Evolutionary conservation across 331 rosid genomes (phyloP).

Genomic region (Erythrophleum ivorense): DNA sequence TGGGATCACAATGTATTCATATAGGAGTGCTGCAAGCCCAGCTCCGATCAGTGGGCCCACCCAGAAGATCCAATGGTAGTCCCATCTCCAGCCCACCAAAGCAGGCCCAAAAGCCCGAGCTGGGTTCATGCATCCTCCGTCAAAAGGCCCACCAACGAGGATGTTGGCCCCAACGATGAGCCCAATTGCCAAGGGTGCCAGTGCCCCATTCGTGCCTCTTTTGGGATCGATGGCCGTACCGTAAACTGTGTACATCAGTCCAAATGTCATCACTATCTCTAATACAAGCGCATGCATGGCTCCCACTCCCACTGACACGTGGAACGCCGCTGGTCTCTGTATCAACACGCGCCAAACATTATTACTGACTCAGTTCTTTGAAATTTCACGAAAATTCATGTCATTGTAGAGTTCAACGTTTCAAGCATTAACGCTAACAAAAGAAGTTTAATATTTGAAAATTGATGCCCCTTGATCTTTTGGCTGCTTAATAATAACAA

Average conservation of each 20-base stretch:
- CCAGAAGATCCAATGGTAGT: conserved; percentile 91
- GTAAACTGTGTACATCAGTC: conserved; percentile 74
- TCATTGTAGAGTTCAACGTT: too few species aligned
- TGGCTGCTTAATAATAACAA: too few species aligned
- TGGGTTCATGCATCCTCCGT: conserved; percentile 96
- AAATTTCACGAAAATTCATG: too few species aligned
- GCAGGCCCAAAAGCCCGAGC: conserved; percentile 96
- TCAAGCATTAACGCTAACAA: too few species aligned
- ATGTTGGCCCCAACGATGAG: conserved; percentile 84
- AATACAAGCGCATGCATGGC: conserved; percentile 64
- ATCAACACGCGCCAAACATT: not conserved
- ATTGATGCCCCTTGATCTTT: too few species aligned
- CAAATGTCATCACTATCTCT: conserved; percentile 81
- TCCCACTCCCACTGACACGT: conserved; percentile 55
- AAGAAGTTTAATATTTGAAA: too few species aligned
- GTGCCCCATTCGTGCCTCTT: conserved; percentile 65
- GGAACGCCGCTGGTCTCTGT: conserved; percentile 79
- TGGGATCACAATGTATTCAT: conserved; percentile 82
- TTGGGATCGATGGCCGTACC: conserved; percentile 95
- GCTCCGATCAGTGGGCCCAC: conserved; percentile 92
- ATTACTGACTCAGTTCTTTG: not conserved
- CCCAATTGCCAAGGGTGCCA: conserved; percentile 86
- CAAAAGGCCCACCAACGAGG: conserved; percentile 89
- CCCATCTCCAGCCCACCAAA: conserved; percentile 91
- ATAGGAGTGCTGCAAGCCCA: conserved; percentile 75